A percentile compares a stretch with the other conserved stretches of the same genome.
phyloP scores from a whole-genome alignment of 352 stramenopile species.

The Phytophthora kernoviae region DNA sequence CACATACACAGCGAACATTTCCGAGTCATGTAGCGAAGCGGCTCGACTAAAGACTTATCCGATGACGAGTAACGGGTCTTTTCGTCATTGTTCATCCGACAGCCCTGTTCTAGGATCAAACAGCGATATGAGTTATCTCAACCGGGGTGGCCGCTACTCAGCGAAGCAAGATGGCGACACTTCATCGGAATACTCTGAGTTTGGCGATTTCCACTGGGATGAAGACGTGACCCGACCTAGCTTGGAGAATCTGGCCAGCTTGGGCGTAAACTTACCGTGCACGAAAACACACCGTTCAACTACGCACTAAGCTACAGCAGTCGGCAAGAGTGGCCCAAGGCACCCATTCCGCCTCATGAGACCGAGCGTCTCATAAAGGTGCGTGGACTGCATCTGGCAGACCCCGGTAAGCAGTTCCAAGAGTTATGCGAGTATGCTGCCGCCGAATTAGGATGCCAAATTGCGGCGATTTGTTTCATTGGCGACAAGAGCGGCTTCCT shows the following conservation, averaged over 20 bases:
- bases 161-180: slow-evolving; percentile 23
- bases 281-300: slow-evolving; percentile 76
- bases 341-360: slow-evolving; percentile 73
- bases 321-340: slow-evolving; percentile 84
- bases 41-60: slow-evolving; percentile 55
- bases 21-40: slow-evolving; percentile 61
- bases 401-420: slow-evolving; percentile 83
- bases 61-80: slow-evolving; percentile 37
- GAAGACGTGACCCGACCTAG: slow-evolving; percentile 42
- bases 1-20: slow-evolving; percentile 38
- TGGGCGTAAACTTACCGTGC: slow-evolving; percentile 68
- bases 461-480: slow-evolving; percentile 83
- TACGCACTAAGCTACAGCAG: slow-evolving; percentile 85
- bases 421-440: slow-evolving; percentile 88
- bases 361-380: slow-evolving; percentile 68
- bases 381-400: slow-evolving; percentile 71
- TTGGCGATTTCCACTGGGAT: slow-evolving; percentile 53
- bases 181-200: slow-evolving; percentile 44
- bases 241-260: slow-evolving; percentile 53
- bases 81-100: slow-evolving; percentile 19
- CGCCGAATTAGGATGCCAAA: slow-evolving; percentile 80
- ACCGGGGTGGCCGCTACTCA: slow-evolving; percentile 17
- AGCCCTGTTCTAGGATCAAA: slow-evolving; percentile 25
- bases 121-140: slow-evolving; percentile 67
- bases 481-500: slow-evolving; percentile 87